Evolutionary conservation across 768 basidiomycete genomes (phyloP), one percentile per base, ranked within the genome.

Genomic region (Boletus reticulatus): DNA sequence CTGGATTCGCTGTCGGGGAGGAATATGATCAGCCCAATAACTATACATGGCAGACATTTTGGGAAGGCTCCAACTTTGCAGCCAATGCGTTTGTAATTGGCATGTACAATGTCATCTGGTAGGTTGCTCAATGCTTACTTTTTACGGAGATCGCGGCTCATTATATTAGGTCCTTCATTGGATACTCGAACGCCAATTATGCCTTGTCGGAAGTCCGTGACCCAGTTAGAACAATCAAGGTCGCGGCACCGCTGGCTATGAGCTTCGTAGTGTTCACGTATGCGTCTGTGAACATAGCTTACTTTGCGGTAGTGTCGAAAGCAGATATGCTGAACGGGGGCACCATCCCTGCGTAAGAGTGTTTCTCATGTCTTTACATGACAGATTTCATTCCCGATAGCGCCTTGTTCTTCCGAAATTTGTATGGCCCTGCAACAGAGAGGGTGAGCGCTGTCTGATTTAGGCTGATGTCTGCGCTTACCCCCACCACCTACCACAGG

Each of bases 161-260:
- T 29, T 50, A 13, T 16, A 34, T 12, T 41, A 88, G 87, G 87
- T 84, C 85, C 0, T 88, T 83, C 63, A 77, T 80, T 45, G 89
- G 89, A 0, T 92, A 89, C 64, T 80, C 83, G 3, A 88, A 86
- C 54, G 87, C 87, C 10, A 89, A 90, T 63, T 89, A 88, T 58
- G 85, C 83, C 0, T 73, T 91, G 6, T 87, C 85, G 4, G 88
- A 92, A 63, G 76, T 88, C 7, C 78, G 77, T 22, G 79, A 90
- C 58, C 89, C 88, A 1, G 78, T 90, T 4, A 76, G 79, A 39
- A 90, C 88, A 1, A 80, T 92, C 65, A 88, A 84, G 62, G 74
- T 79, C 11, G 89, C 88, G 0, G 86, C 84, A 1, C 87, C 88
- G 0, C 63, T 87, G 4, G 87, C 86, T 0, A 80, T 90, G 76